Base-by-base conservation (phyloP, 768 basidiomycete genomes). In the Trametes maxima region DNA sequence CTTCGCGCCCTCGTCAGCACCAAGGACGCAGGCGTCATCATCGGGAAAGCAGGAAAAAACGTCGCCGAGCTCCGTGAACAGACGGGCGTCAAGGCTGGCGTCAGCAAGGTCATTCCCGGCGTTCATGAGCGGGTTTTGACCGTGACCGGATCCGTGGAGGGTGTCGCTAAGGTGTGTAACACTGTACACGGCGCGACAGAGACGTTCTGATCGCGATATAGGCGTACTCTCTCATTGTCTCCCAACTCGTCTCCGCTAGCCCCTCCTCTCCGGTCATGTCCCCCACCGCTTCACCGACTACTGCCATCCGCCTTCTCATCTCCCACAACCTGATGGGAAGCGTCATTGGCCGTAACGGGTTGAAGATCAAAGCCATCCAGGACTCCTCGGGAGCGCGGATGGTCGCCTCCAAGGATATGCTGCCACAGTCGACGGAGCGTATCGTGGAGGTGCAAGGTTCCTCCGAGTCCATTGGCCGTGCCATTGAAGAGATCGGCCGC, bases 261-360 rank as follows among this genome's bases (percentile, higher is more conserved):
- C 87, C 92, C 48, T 80, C 92, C 45, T 88, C 89, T 45, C 88
- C 87, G 43, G 77, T 86, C 65, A 82, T 92, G 57, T 79, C 91
- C 21, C 85, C 88, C n/a, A 80, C 90, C 54, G 80, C 84, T 59
- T 67, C 67, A 28, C 67, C 71, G 42, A 72, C 75, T 36, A 95
- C 95, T 60, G 92, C 95, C 63, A 89, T 99, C 76, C 93, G 95
- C 62, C 94, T 99, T 67, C 84, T 99, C 70, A 95, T 99, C 80
- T 96, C 95, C 46, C 97, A 99, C 80, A 96, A 98, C 77, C 83
- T 99, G 67, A 99, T 99, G 97, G 97, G 97, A 54, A 95, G 94
- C 62, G 91, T 99, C 79, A 98, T 98, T 69, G 97, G 97, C 68
- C 90, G 95, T 66, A 90, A 79, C 55, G 97, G 97, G 68, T 86